Evolutionary conservation across 2,329 filamentous ascomycete species (phyloP).

Genomic region (Penicillium sp.): DNA sequence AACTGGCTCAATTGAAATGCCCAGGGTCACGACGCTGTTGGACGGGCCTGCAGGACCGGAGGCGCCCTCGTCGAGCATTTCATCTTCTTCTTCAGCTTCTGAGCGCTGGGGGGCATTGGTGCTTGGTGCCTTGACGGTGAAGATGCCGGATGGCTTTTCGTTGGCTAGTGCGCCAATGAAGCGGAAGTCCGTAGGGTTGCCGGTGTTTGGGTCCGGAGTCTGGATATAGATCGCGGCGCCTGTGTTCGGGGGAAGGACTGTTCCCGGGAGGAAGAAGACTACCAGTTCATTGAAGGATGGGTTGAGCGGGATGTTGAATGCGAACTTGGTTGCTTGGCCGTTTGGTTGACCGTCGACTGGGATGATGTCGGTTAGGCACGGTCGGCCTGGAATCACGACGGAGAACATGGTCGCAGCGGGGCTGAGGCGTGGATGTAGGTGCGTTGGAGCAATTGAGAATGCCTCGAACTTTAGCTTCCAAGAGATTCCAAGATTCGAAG

Average conservation of each 20-base stretch:
- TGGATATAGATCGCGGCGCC: constrained; percentile 91
- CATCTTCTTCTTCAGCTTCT: constrained; percentile 39
- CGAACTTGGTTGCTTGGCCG: constrained; percentile 60
- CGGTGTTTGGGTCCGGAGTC: constrained; percentile 50
- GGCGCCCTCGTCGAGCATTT: constrained; percentile 50
- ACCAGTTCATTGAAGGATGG: constrained; percentile 71
- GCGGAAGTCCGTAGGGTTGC: constrained; percentile 59
- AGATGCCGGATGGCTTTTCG: constrained; percentile 88
- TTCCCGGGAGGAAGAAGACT: constrained; percentile 81
- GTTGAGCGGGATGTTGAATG: constrained; percentile 63
- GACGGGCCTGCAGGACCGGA: constrained; percentile 23
- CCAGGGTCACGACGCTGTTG: constrained; percentile 64
- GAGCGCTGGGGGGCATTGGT: constrained; percentile 18
- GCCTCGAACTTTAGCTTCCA: neutral
- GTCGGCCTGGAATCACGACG: constrained; percentile 60
- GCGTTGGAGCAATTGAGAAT: neutral
- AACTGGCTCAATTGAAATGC: constrained; percentile 76
- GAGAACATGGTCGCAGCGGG: constrained; percentile 52
- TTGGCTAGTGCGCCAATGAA: constrained; percentile 87
- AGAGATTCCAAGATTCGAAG: constrained; percentile 12
- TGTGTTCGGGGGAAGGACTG: constrained; percentile 68
- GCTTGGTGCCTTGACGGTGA: constrained; percentile 60
- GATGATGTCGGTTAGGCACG: constrained; percentile 57
- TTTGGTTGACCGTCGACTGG: constrained; percentile 52
- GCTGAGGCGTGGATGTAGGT: neutral